Evolutionary conservation across 2,329 filamentous ascomycete genomes (phyloP).

Genomic region (Aspergillus ochraceus): DNA sequence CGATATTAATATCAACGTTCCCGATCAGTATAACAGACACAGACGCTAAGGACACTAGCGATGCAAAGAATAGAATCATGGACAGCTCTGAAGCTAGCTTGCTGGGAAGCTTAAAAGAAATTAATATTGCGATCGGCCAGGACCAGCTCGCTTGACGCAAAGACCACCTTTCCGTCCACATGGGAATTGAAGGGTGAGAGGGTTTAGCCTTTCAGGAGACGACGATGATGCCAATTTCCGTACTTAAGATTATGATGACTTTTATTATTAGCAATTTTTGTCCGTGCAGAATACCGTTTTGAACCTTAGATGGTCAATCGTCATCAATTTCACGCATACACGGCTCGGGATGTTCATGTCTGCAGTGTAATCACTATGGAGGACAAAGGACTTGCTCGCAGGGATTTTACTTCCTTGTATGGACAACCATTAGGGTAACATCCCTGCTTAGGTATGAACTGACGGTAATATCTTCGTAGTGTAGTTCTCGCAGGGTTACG

Average conservation of each 20-base stretch:
- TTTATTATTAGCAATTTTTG: conserved; percentile 12
- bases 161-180: conserved; percentile 15
- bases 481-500: too few relatives aligned
- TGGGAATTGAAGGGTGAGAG: conserved; percentile 8
- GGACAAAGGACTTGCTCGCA: too few relatives aligned
- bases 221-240: too few relatives aligned
- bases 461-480: too few relatives aligned
- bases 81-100: neutral
- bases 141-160: conserved; percentile 14
- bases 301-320: too few relatives aligned
- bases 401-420: too few relatives aligned
- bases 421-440: too few relatives aligned
- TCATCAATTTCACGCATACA: too few relatives aligned
- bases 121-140: conserved; percentile 17
- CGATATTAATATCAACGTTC: neutral
- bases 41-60: neutral
- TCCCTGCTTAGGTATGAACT: too few relatives aligned
- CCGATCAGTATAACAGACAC: neutral
- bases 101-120: neutral
- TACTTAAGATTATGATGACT: neutral
- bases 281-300: conserved; percentile 12
- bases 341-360: too few relatives aligned
- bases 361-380: too few relatives aligned
- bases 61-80: neutral
- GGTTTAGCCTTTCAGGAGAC: too few relatives aligned